Conservation (phyloP, 495 filamentous ascomycete species). For the Penicillium robsamsonii region DNA sequence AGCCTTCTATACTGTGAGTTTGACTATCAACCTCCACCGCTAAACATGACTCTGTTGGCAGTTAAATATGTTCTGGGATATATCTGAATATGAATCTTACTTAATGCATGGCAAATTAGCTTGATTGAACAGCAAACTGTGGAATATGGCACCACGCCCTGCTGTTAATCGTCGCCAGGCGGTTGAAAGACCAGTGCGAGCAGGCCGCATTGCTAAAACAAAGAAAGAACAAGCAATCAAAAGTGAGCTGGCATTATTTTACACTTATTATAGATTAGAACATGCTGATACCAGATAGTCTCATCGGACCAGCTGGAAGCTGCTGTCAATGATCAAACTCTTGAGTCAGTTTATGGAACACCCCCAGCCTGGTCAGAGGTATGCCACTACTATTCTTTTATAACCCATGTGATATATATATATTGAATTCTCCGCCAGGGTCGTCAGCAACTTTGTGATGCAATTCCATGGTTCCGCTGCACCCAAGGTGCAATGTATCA, state of each 20-base stretch:
- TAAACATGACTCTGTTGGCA: not conserved
- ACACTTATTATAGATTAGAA: not conserved
- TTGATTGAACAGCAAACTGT: not conserved
- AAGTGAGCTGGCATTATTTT: not conserved
- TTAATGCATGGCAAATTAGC: not conserved
- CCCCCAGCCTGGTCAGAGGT: constrained; percentile 61
- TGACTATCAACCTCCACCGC: not conserved
- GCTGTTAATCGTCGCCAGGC: not conserved
- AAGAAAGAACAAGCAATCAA: not conserved
- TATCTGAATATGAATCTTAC: not conserved
- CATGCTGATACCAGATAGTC: not conserved
- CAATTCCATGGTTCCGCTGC: constrained; percentile 61
- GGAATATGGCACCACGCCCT: constrained; percentile 1
- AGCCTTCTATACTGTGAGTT: not conserved
- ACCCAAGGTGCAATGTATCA: constrained; percentile 62
- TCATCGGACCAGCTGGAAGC: not conserved
- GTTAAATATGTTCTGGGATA: too few relatives aligned
- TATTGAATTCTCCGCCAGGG: constrained; percentile 25
- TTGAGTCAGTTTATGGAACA: constrained; percentile 29
- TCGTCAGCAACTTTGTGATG: constrained; percentile 64
- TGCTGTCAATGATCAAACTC: not conserved
- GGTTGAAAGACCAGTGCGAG: not conserved
- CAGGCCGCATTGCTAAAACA: constrained; percentile 1
- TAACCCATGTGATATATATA: not conserved
- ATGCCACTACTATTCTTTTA: not conserved